Percentiles rank a stretch among this genome's conserved stretches.
Evolutionary conservation across 2,329 filamentous ascomycete genomes (phyloP).

Genomic region (Epicoccum sorghinum): DNA sequence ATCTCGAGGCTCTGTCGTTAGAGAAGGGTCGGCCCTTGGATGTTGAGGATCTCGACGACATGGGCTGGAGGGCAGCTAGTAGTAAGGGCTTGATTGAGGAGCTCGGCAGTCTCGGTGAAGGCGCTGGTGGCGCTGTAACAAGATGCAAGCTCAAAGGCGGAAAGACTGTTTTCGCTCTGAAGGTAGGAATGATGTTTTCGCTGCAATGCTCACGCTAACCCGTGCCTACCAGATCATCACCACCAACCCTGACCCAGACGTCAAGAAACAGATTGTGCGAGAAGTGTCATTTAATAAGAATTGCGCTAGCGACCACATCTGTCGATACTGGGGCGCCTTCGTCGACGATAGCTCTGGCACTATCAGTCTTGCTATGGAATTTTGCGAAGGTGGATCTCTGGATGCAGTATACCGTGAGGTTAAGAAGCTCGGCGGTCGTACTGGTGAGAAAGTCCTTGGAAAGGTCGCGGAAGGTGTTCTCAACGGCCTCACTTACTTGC

Average conservation of each 20-base stretch:
- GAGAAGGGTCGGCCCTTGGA: conserved; percentile 85
- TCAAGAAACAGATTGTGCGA: conserved; percentile 97
- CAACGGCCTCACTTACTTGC: conserved; percentile 90
- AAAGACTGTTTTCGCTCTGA: conserved; percentile 93
- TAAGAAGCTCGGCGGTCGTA: conserved; percentile 90
- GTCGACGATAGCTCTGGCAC: conserved; percentile 95
- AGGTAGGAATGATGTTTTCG: conserved; percentile 63
- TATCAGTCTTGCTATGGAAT: conserved; percentile 99
- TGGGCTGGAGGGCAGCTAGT: conserved; percentile 93
- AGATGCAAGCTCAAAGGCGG: conserved; percentile 86
- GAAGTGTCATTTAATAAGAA: conserved; percentile 98
- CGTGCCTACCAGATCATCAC: conserved; percentile 74
- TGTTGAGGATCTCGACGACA: conserved; percentile 92
- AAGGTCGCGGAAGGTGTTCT: conserved; percentile 96
- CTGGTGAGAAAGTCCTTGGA: conserved; percentile 94
- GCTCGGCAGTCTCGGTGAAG: conserved; percentile 88
- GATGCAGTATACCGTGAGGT: conserved; percentile 98
- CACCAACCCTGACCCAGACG: conserved; percentile 94
- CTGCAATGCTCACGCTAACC: conserved; percentile 16
- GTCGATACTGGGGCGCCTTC: conserved; percentile 95
- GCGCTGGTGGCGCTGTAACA: conserved; percentile 93
- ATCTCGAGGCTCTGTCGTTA: conserved; percentile 79
- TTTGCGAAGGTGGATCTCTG: conserved; percentile 93
- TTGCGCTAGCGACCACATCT: conserved; percentile 94
- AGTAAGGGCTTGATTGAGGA: conserved; percentile 87